phyloP scores from a whole-genome alignment of 2,329 filamentous ascomycete species.

The Fusarium brachygibbosum region DNA sequence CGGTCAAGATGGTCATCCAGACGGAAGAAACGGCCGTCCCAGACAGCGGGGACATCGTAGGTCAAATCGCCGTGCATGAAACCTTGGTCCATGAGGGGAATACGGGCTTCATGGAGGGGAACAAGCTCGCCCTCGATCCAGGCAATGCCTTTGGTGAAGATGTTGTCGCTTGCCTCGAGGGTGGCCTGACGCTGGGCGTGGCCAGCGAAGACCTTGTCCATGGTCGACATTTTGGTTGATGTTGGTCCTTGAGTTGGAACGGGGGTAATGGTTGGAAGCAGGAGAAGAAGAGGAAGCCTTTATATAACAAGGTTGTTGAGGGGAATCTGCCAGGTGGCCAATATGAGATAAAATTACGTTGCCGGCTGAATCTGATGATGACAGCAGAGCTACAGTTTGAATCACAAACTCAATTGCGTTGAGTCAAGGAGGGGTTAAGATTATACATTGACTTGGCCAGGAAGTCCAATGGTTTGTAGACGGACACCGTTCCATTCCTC shows the following conservation, averaged over 20 bases:
- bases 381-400: background rate
- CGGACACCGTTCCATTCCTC: background rate
- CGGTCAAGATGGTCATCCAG: slow-evolving; percentile 63
- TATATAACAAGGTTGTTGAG: background rate
- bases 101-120: slow-evolving; percentile 61
- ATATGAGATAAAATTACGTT: background rate
- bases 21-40: slow-evolving; percentile 66
- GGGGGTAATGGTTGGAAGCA: too few species aligned
- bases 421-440: accelerated
- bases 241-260: background rate
- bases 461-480: background rate
- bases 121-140: slow-evolving; percentile 61
- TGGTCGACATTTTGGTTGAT: slow-evolving; percentile 55
- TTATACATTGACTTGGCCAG: too few species aligned
- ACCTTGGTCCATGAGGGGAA: slow-evolving; percentile 65
- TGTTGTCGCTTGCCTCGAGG: slow-evolving; percentile 43
- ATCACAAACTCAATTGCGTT: background rate
- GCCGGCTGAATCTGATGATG: background rate
- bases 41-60: slow-evolving; percentile 65
- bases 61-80: slow-evolving; percentile 66
- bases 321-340: background rate
- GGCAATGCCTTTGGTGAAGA: slow-evolving; percentile 57
- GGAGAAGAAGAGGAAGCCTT: background rate
- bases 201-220: slow-evolving; percentile 58
- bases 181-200: slow-evolving; percentile 49